These are phyloP conservation scores for Saccharomycopsis sp. DNA, from an alignment of 805 yeast genomes.

Conservation along the genomic window DNA sequence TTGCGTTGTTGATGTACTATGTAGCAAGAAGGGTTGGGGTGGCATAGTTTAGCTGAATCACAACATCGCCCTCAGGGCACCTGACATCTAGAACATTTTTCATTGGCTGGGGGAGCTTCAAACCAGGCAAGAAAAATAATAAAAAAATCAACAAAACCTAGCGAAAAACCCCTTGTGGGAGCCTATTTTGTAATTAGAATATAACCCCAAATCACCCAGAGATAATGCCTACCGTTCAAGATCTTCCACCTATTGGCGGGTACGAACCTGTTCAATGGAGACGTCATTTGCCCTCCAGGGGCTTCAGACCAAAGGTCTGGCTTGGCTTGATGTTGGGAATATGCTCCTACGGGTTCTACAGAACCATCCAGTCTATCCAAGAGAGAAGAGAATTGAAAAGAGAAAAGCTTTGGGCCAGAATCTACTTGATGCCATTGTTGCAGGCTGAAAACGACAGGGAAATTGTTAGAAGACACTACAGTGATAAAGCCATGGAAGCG, in stretches of 20 bases:
- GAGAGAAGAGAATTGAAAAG: slow-evolving; percentile 69
- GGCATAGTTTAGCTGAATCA: slow-evolving; percentile 10
- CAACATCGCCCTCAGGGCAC: neutral
- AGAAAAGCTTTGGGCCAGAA: slow-evolving; percentile 72
- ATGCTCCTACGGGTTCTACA: slow-evolving; percentile 66
- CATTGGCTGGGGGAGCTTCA: too few relatives aligned
- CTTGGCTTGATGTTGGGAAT: slow-evolving; percentile 54
- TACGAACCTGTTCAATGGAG: slow-evolving; percentile 85
- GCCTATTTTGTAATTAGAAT: too few relatives aligned
- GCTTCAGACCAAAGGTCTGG: slow-evolving; percentile 71
- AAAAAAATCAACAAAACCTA: too few relatives aligned
- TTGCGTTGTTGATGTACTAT: slow-evolving; percentile 37
- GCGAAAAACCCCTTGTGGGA: too few relatives aligned
- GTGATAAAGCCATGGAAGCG: slow-evolving; percentile 61
- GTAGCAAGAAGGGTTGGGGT: slow-evolving; percentile 18
- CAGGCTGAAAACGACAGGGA: slow-evolving; percentile 81
- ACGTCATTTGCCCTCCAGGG: slow-evolving; percentile 76
- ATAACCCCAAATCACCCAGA: too few relatives aligned
- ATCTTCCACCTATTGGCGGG: slow-evolving; percentile 80
- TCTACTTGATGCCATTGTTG: slow-evolving; percentile 60
- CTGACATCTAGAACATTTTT: too few relatives aligned
- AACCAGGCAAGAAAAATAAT: too few relatives aligned
- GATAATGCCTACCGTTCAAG: slow-evolving; percentile 45
- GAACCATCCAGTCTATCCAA: slow-evolving; percentile 54
- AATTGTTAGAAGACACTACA: slow-evolving; percentile 56